Evolutionary conservation across 441 rosid species (phyloP), one percentile per base, ranked within the genome.

Genomic region (Theobroma grandiflorum): DNA sequence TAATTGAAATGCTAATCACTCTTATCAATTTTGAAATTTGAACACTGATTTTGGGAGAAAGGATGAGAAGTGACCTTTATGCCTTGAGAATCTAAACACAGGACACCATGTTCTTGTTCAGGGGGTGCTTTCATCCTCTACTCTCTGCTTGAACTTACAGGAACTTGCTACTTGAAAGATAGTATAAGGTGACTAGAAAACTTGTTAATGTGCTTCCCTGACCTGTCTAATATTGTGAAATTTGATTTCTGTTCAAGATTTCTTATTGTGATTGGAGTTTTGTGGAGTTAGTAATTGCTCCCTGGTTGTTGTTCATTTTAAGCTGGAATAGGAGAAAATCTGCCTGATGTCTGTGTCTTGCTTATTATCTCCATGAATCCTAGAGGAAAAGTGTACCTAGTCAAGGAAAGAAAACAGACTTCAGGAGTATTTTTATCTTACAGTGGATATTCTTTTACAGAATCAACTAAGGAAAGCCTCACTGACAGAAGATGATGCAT

Each of bases 401-500:
- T 31, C 18, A 31, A n/a, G 50, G 15, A 42, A 42, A 40, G 72
- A n/a, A 10, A 73, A 55, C 31, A 74, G 18, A 50, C 40, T 15
- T 43, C 16, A 49, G 43, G 52, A 77, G 68, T 37, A 61, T 77
- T 67, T 76, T 69, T 76, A 64, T 77, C 72, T 82, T 80, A 89
- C 50, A 26, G 43, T 15, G 61, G 45, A 77, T 72, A 20, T 81
- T 79, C 49, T 20, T 62, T 80, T 88, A 76, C 90, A 93, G 98
- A 84, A 84, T 86, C 86, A 88, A 74, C 82, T 95, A 59, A 83
- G 88, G 80, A 88, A 87, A 87, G 93, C 94, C 69, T 93, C 90
- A 33, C 79, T 87, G 74, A 92, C 97, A 69, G 99, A 89, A 82
- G 83, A 88, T 11, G 89, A 86, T 80, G 97, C 99, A 53, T 95